These are phyloP conservation scores for Pichia sp. DNA, from an alignment of 1,139 yeast species.

Conservation along the genomic window DNA sequence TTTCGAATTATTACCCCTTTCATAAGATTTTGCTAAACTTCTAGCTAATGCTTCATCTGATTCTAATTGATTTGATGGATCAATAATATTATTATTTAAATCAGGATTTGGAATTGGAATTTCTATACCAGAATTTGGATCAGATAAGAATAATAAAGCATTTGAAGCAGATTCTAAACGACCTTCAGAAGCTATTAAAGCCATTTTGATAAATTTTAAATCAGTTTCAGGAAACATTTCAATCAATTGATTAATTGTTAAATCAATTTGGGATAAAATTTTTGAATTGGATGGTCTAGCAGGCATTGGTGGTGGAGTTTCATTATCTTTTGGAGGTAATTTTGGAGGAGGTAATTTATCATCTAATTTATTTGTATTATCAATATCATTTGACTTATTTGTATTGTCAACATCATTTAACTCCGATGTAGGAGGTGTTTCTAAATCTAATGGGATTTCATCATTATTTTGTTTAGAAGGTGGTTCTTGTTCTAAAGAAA, in stretches of 20 bases:
- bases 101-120: constrained; percentile 43
- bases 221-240: constrained; percentile 83
- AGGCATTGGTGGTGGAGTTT: constrained; percentile 57
- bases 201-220: constrained; percentile 64
- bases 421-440: too few relatives aligned
- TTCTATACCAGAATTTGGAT: constrained; percentile 65
- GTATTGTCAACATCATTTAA: background rate
- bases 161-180: constrained; percentile 80
- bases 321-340: too few relatives aligned
- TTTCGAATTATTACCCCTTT: too few relatives aligned
- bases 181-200: constrained; percentile 80
- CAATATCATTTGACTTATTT: too few relatives aligned
- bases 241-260: constrained; percentile 47
- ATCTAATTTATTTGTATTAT: too few relatives aligned
- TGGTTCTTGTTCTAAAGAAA: too few relatives aligned
- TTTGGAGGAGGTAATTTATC: too few relatives aligned
- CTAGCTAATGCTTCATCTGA: constrained; percentile 86
- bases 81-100: background rate
- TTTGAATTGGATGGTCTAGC: constrained; percentile 66
- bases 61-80: constrained; percentile 38
- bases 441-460: too few relatives aligned
- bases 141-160: constrained; percentile 75
- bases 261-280: constrained; percentile 7
- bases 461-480: too few relatives aligned
- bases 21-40: constrained; percentile 67